These are phyloP conservation scores for Arachnopeziza araneosa DNA, from an alignment of 2,329 filamentous ascomycete species.

Conservation along the genomic window DNA sequence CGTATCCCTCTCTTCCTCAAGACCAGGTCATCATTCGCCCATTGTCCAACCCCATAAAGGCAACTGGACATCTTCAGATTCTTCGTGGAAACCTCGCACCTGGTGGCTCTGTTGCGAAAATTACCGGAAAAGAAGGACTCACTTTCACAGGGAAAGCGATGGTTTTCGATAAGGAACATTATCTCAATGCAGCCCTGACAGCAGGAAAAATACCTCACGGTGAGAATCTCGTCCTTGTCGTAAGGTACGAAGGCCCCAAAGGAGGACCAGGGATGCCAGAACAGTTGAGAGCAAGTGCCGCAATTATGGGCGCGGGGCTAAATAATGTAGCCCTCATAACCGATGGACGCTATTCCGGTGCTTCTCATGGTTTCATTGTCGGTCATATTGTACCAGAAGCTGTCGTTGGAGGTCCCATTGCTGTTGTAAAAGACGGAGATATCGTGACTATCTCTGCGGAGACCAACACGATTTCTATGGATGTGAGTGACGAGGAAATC, in stretches of 20 bases:
- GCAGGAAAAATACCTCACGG: constrained; percentile 60
- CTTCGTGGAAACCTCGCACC: constrained; percentile 84
- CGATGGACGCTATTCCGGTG: constrained; percentile 84
- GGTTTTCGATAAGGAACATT: constrained; percentile 81
- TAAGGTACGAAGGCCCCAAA: constrained; percentile 90
- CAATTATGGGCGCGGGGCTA: constrained; percentile 87
- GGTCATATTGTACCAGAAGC: constrained; percentile 92
- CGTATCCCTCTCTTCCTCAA: constrained; percentile 70
- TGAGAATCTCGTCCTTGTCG: constrained; percentile 82
- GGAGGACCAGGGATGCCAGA: constrained; percentile 96
- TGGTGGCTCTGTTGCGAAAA: constrained; percentile 87
- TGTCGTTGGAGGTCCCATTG: constrained; percentile 82
- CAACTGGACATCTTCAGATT: constrained; percentile 82
- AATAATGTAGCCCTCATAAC: constrained; percentile 88
- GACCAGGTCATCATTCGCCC: constrained; percentile 80
- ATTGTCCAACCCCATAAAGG: constrained; percentile 70
- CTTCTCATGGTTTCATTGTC: constrained; percentile 87
- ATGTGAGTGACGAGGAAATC: constrained; percentile 62
- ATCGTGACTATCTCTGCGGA: constrained; percentile 81
- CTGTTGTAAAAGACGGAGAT: constrained; percentile 74
- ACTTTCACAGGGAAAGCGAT: constrained; percentile 73
- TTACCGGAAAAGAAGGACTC: constrained; percentile 90
- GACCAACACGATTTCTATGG: constrained; percentile 65
- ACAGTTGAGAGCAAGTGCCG: constrained; percentile 80
- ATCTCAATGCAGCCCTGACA: constrained; percentile 70